phyloP scores from a whole-genome alignment of 192 early-diverging fungal species.

The Spizellomyces sp. region DNA sequence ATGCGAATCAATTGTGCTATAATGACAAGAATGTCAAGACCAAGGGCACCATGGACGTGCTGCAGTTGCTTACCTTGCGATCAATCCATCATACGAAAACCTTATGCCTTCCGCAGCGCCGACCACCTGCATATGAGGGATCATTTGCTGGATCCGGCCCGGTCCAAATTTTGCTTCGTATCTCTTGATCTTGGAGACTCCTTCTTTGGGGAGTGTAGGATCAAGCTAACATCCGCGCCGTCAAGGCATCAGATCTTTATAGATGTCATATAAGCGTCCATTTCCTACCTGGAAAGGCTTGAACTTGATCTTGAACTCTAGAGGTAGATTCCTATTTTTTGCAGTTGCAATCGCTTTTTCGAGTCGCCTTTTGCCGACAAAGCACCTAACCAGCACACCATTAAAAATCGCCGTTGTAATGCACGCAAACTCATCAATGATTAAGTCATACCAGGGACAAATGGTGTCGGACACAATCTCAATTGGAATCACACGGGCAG shows the following conservation, averaged over 20 bases:
- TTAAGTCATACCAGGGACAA: slow-evolving; percentile 53
- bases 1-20: slow-evolving; percentile 23
- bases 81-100: slow-evolving; percentile 66
- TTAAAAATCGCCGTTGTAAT: too few species aligned
- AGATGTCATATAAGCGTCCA: not conserved
- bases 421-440: too few species aligned
- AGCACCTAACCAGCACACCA: slow-evolving; percentile 54
- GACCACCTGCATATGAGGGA: slow-evolving; percentile 49
- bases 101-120: slow-evolving; percentile 69
- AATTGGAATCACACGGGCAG: slow-evolving; percentile 34
- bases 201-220: slow-evolving; percentile 54
- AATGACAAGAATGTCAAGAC: slow-evolving; percentile 6
- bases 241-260: not conserved
- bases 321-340: slow-evolving; percentile 49
- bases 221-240: slow-evolving; percentile 45
- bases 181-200: slow-evolving; percentile 49
- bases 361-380: slow-evolving; percentile 73
- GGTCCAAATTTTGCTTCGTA: slow-evolving; percentile 73
- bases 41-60: not conserved
- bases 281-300: slow-evolving; percentile 59
- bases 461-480: slow-evolving; percentile 67
- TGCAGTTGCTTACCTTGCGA: slow-evolving; percentile 42
- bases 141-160: slow-evolving; percentile 52
- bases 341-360: slow-evolving; percentile 58
- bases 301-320: slow-evolving; percentile 63